phyloP scores from a whole-genome alignment of 768 basidiomycete species.

The Rhizopogon vesiculosus region DNA sequence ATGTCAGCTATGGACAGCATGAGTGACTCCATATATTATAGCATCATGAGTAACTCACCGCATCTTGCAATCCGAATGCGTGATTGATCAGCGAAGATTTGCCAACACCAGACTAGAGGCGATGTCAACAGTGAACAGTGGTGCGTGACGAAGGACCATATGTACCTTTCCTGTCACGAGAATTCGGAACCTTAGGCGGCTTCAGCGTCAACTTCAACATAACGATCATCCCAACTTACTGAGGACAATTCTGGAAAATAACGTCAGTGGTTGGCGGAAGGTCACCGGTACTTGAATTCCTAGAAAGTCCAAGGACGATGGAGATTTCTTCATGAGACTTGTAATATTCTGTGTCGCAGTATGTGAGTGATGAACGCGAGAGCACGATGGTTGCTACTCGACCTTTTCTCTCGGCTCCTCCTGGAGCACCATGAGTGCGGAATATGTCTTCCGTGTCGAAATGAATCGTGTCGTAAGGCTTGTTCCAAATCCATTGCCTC shows the following conservation, averaged over 20 bases:
- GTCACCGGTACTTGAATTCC: not conserved
- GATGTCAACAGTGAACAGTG: not conserved
- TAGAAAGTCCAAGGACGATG: not conserved
- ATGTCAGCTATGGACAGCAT: not conserved
- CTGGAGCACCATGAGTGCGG: not conserved
- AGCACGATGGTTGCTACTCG: not conserved
- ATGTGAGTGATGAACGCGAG: not conserved
- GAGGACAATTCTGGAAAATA: not conserved
- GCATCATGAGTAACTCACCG: not conserved
- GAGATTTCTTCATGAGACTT: not conserved
- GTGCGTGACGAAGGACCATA: not conserved
- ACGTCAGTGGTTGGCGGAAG: not conserved
- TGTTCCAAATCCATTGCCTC: not conserved
- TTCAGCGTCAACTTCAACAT: not conserved
- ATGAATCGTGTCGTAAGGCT: not conserved
- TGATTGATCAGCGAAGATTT: slow-evolving; percentile 2
- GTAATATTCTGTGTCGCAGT: not conserved
- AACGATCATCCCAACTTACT: not conserved
- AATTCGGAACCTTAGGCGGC: slow-evolving; percentile 2
- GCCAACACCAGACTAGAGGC: slow-evolving; percentile 2
- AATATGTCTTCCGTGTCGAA: not conserved
- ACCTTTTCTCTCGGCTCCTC: not conserved
- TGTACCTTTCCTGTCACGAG: slow-evolving; percentile 6
- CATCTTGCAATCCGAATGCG: not conserved
- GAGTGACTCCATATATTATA: not conserved